Evolutionary conservation across 2,329 filamentous ascomycete genomes (phyloP).

Genomic region (Coniella vitis): DNA sequence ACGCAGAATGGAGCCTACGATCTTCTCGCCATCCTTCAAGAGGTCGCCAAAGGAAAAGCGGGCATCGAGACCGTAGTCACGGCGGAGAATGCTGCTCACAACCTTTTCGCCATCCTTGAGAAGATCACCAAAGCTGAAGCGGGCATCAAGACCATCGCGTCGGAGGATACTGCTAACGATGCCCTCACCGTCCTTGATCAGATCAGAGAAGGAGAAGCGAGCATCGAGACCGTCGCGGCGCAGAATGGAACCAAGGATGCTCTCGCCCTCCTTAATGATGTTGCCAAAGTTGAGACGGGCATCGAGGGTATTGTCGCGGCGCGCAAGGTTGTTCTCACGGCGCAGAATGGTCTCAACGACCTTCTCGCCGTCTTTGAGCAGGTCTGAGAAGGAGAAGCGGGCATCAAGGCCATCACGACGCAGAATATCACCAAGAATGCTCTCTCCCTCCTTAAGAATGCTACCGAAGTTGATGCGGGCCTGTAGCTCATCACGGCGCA

Average conservation of each 20-base stretch:
- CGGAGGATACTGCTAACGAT: neutral
- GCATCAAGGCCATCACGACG: neutral
- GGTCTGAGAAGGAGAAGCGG: neutral
- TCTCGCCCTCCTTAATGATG: neutral
- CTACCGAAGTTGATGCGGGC: neutral
- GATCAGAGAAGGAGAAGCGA: neutral
- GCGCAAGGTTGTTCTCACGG: neutral
- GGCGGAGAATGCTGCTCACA: neutral
- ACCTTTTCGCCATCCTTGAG: neutral
- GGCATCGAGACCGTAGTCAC: neutral
- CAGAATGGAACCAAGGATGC: neutral
- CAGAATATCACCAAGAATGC: neutral
- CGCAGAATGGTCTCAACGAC: neutral
- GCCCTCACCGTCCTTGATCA: neutral
- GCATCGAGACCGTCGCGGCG: neutral
- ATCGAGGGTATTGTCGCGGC: neutral
- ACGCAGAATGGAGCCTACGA: neutral
- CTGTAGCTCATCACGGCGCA: neutral
- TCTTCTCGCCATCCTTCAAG: neutral
- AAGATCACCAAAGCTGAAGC: neutral
- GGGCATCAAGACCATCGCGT: neutral
- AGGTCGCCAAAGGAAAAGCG: neutral
- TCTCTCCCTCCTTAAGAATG: neutral
- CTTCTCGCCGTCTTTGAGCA: neutral
- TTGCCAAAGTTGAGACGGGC: neutral